Evolutionary conservation across 2,329 filamentous ascomycete species (phyloP), one percentile per base, ranked within the genome.

Genomic region (Cladosporium phlei): DNA sequence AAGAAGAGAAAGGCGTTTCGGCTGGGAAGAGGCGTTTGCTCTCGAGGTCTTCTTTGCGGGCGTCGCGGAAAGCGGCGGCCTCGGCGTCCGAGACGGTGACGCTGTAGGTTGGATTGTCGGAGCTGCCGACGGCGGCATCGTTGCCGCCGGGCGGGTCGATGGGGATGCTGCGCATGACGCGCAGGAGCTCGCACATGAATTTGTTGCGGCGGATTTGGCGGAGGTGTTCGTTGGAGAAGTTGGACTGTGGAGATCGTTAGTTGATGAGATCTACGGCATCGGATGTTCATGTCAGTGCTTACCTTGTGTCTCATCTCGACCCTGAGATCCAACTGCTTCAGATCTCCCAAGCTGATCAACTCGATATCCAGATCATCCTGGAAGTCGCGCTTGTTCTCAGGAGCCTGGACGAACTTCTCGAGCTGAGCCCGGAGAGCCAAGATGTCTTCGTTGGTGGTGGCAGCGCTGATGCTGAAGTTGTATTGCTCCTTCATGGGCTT

Each of bases 141-240:
- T 82, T 84, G 42, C 85, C 88, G 30, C 84, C 88, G 44, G 90
- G 89, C 11, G 73, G 82, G 56, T 86, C 78, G 59, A 97, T 89
- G 12, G 89, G 90, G 16, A 97, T 76, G 69, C 85, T 88, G 67
- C 88, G 86, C 52, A 95, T 70, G 2, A 89, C 88, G 9, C 88
- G 68, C 2, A 91, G 82, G 49, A 97, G 73, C 2, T 91, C 91
- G 62, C 88, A 94, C 82, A 96, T 94, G 70, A 96, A 96, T 68
- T 95, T 95, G 63, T 86, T 93, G 52, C 90, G 82, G 43, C 89
- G 83, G 10, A 82, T 78, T 14, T 83, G 82, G 30, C 88, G 86
- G 21, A 95, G 77, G 2, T 77, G 75, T 53, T 95, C 90, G 66
- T 95, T 73, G 25, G 69, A 66, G 67, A 69, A 71, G 52, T 73